Evolutionary conservation across 2,329 filamentous ascomycete species (phyloP), one percentile per base, ranked within the genome.

Genomic region (Aplosporella prunicola): DNA sequence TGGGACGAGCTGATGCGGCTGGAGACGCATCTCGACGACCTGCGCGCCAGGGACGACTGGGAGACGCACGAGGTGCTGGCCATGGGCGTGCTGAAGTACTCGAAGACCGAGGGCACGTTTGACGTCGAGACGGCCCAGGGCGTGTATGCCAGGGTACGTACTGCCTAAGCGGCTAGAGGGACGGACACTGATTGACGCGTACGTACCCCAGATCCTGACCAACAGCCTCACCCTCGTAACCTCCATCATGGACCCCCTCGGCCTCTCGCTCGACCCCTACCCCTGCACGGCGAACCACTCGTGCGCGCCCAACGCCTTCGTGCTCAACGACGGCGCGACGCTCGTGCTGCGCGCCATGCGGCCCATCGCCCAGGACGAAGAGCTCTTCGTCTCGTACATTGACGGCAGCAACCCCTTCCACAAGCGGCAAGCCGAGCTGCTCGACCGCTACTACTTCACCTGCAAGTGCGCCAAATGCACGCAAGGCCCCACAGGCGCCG

Each of bases 311-410:
- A 80, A 80, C 45, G 66, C 71, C 3, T 66, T 67, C 20, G 63
- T 76, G 13, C 63, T 71, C 9, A 76, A 78, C 56, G 71, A 78
- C 40, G 67, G 71, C 14, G 57, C 66, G 3, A 51, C 58, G 20
- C 53, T 75, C 8, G 60, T 60, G 10, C 49, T 78, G 20, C 69
- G 72, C 22, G 67, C 74, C 0, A 54, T 77, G 2, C 58, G 56
- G 9, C 61, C 66, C 0, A 75, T 80, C 42, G 52, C 59, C 13
- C 62, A 66, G 40, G 67, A 65, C 43, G 68, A 75, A 20, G 74
- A 81, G 50, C 62, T 80, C 20, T 72, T 67, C 46, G 72, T 79
- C 41, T 72, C 74, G 3, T 81, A 81, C 49, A 63, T 77, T 43
- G 76, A 80, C 47, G 61, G 61, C 23, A 74, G 69, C 1, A 66